phyloP scores from a whole-genome alignment of 169 alveolate genomes.

The Pseudocohnilembus persalinus region DNA sequence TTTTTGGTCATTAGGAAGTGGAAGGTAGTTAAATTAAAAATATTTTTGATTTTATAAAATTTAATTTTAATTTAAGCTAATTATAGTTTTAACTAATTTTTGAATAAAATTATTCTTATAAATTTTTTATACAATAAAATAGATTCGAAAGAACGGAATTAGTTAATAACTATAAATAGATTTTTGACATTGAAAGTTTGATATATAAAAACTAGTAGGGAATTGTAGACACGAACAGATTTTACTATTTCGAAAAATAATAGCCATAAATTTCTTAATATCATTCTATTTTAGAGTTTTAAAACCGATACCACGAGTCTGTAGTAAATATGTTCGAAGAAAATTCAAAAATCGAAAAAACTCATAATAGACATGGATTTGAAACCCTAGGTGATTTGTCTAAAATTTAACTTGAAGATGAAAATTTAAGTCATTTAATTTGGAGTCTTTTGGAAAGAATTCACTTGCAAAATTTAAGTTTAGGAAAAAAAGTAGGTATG shows the following conservation, averaged over 20 bases:
- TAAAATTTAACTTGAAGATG: too few relatives aligned
- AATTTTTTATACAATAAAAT: too few relatives aligned
- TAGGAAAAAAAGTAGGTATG: slow-evolving; percentile 1
- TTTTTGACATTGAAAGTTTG: slow-evolving; percentile 10
- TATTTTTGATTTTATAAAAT: too few relatives aligned
- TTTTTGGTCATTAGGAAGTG: slow-evolving; percentile 26
- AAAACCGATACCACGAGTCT: not conserved
- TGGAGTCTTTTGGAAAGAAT: slow-evolving; percentile 10
- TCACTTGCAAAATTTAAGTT: not conserved
- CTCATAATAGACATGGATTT: not conserved
- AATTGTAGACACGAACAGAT: not conserved
- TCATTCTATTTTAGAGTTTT: not conserved
- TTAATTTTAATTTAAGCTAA: too few relatives aligned
- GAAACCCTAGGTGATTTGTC: not conserved
- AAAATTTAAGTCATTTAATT: too few relatives aligned
- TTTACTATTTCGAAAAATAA: not conserved
- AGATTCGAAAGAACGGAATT: slow-evolving; percentile 17
- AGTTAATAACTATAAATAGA: not conserved
- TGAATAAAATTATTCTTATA: not conserved
- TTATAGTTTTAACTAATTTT: too few relatives aligned
- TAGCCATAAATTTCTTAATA: not conserved
- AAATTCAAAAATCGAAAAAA: not conserved
- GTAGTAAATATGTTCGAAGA: not conserved
- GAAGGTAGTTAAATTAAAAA: not conserved
- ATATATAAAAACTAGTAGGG: not conserved